Percentiles rank a stretch among this genome's conserved stretches.
Conservation (phyloP, 2,329 filamentous ascomycete species). For the Lachnellula arida region DNA sequence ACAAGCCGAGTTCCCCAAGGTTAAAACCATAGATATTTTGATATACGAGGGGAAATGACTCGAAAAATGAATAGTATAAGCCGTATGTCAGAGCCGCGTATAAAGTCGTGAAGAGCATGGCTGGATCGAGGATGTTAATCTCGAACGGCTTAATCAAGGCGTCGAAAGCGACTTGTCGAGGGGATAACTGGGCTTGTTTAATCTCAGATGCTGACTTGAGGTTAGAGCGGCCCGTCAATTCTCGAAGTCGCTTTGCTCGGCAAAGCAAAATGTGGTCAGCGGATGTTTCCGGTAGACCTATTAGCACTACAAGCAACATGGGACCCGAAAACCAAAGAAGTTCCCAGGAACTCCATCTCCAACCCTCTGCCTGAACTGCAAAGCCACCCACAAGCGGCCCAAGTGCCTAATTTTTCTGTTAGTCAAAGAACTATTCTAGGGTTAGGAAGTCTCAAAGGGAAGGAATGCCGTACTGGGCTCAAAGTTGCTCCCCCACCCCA, state of each 20-base stretch:
- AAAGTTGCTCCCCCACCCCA: not conserved
- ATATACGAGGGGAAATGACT: conserved; percentile 7
- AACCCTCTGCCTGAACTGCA: conserved; percentile 48
- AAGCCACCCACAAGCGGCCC: conserved; percentile 57
- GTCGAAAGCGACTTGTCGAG: conserved; percentile 40
- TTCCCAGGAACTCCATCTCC: conserved; percentile 60
- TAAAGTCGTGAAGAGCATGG: conserved; percentile 54
- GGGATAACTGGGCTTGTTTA: conserved; percentile 46
- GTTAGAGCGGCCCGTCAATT: conserved; percentile 46
- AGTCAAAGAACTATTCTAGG: not conserved
- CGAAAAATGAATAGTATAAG: conserved; percentile 9
- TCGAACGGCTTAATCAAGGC: conserved; percentile 38
- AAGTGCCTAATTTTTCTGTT: conserved; percentile 37
- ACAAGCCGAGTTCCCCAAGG: conserved; percentile 1
- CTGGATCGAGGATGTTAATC: conserved; percentile 22
- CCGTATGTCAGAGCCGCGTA: conserved; percentile 35
- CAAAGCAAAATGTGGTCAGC: conserved; percentile 46
- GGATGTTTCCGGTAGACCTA: conserved; percentile 59
- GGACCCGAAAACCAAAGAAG: conserved; percentile 56
- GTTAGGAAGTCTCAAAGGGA: not conserved
- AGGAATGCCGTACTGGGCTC: not conserved
- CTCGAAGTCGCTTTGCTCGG: conserved; percentile 53
- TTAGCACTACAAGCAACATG: conserved; percentile 51
- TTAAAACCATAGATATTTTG: not conserved
- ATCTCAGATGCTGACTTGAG: conserved; percentile 61